Evolutionary conservation across 2,329 filamentous ascomycete species (phyloP), one percentile per base, ranked within the genome.

Genomic region (Xylaria multiplex): DNA sequence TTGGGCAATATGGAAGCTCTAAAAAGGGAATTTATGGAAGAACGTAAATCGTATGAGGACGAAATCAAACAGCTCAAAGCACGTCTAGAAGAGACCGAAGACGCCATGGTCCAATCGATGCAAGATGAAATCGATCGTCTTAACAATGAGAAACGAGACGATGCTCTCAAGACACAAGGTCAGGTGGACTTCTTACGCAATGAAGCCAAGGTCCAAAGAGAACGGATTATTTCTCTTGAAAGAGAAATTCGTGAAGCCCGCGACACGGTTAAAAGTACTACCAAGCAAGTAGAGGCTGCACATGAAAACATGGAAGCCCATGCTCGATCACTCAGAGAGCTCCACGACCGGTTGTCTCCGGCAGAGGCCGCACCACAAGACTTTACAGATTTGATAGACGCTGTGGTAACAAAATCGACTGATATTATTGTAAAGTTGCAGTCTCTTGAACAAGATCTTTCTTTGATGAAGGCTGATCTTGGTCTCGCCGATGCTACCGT

Each of bases 1-100:
- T 89, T 99, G 80, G 91, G 93, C 70, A 99, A 99, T 75, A 93
- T 99, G 81, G 93, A 98, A 75, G 91, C 94, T 13, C 87, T 96
- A 70, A 93, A 97, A 78, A 89, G 88, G 30, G 96, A 98, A 74
- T 97, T 97, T 71, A 84, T 91, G 42, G 89, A 90, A 56, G 95
- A 98, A 78, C 88, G 96, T 45, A 93, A 91, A 74, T 91, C 90
- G 9, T 83, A 98, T 0, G 92, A 97, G 72, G 84, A 88, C 16
- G 94, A 98, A 76, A 89, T 96, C 64, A 90, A 89, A 71, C 86
- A 87, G 14, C 85, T 94, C 64, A 94, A 91, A 74, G 84, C 90
- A 60, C 91, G 90, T 59, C 83, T 96, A 0, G 96, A 98, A 75
- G 93, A 98, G 72, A 86, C 91, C 6, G 96, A 99, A 79, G 94